A percentile compares a stretch with the other conserved stretches of the same genome.
phyloP scores from a whole-genome alignment of 2,329 filamentous ascomycete species.

The Xylariaceae sp. region DNA sequence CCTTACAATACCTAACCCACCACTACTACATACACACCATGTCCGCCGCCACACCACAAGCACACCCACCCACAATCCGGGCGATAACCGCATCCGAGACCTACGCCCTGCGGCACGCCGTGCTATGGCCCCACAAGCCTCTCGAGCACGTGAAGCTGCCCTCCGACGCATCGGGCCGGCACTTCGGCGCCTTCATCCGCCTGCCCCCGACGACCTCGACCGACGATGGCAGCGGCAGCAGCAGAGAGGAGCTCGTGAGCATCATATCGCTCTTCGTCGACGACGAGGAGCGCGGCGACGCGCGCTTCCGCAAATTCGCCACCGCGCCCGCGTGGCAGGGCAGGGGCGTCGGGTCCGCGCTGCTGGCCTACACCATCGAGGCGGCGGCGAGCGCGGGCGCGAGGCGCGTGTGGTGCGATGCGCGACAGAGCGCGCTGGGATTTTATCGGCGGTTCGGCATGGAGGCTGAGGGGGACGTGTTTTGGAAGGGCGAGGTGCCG shows the following conservation, averaged over 20 bases:
- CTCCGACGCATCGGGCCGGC: conserved; percentile 25
- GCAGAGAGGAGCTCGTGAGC: conserved; percentile 19
- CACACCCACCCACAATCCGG: conserved; percentile 14
- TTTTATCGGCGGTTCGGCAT: conserved; percentile 31
- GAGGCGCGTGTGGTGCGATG: conserved; percentile 30
- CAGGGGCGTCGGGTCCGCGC: conserved; percentile 25
- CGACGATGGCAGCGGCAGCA: too few relatives aligned
- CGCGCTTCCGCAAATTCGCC: conserved; percentile 33
- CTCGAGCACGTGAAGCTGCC: conserved; percentile 28
- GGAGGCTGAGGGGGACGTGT: conserved; percentile 25
- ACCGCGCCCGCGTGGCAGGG: conserved; percentile 29
- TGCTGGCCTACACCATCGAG: conserved; percentile 25
- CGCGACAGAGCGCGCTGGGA: conserved; percentile 26
- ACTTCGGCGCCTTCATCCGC: conserved; percentile 28
- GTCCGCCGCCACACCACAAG: too few relatives aligned
- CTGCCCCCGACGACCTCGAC: neutral
- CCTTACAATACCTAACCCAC: too few relatives aligned
- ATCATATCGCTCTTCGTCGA: conserved; percentile 31
- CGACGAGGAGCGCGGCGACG: conserved; percentile 9
- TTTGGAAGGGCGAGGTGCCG: conserved; percentile 29
- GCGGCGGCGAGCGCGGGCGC: conserved; percentile 23
- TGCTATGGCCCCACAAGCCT: conserved; percentile 31
- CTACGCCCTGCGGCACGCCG: conserved; percentile 26
- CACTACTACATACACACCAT: too few relatives aligned
- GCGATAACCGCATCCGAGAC: conserved; percentile 24